Conservation (phyloP, 495 filamentous ascomycete genomes). For the Penicillium chermesinum region DNA sequence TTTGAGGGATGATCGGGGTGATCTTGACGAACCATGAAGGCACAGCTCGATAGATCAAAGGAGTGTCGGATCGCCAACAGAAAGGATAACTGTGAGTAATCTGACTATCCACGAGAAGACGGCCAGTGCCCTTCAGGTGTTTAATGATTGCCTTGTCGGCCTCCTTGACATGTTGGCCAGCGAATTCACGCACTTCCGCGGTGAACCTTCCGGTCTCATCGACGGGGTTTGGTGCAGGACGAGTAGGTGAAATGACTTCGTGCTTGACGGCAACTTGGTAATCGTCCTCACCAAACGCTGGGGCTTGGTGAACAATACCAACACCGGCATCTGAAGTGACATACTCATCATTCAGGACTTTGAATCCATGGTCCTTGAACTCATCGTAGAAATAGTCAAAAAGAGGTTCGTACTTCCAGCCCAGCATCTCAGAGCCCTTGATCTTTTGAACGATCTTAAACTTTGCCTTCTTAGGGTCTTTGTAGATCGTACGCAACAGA, state of each 20-base stretch:
- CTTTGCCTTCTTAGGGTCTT: conserved; percentile 96
- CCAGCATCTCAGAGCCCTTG: conserved; percentile 82
- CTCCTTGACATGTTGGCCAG: conserved; percentile 85
- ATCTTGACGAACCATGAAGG: conserved; percentile 96
- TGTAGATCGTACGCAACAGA: conserved; percentile 81
- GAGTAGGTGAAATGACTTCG: conserved; percentile 72
- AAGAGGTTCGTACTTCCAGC: conserved; percentile 86
- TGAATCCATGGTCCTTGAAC: conserved; percentile 85
- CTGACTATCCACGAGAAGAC: conserved; percentile 82
- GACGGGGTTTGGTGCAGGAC: conserved; percentile 84
- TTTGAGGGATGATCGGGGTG: conserved; percentile 74
- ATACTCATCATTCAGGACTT: conserved; percentile 79
- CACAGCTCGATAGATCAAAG: conserved; percentile 90
- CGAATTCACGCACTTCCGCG: conserved; percentile 74
- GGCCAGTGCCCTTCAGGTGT: conserved; percentile 71
- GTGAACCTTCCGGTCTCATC: conserved; percentile 81
- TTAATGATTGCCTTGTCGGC: conserved; percentile 96
- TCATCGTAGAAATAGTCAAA: conserved; percentile 93
- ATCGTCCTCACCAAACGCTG: conserved; percentile 96
- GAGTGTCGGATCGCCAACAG: conserved; percentile 94
- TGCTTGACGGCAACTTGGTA: conserved; percentile 75
- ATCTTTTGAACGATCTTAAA: conserved; percentile 80
- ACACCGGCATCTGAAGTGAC: conserved; percentile 92
- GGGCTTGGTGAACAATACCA: conserved; percentile 92
- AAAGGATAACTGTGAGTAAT: conserved; percentile 92